A percentile compares a stretch with the other conserved stretches of the same genome.
Conservation (phyloP, 257 asterid genomes). For the Jacaranda mimosifolia region DNA sequence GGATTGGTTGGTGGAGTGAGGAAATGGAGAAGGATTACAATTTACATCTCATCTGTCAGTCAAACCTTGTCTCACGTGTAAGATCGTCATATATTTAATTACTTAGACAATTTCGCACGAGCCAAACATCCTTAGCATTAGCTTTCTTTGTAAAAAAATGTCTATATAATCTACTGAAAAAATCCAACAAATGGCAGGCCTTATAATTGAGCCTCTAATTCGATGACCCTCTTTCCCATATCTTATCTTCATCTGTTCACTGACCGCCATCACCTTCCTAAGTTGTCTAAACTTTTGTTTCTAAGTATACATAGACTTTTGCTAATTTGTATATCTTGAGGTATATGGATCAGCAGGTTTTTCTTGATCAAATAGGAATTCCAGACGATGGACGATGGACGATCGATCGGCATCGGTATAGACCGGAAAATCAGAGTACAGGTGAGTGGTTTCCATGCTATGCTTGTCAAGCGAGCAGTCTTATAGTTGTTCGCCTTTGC, state of each 20-base stretch:
- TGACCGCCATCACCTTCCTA: neutral
- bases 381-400: too few relatives aligned
- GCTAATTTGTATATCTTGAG: neutral
- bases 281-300: neutral
- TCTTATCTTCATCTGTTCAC: slow-evolving; percentile 21
- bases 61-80: slow-evolving; percentile 37
- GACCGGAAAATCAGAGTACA: neutral
- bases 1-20: slow-evolving; percentile 27
- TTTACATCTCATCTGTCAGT: slow-evolving; percentile 45
- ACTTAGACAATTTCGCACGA: slow-evolving; percentile 24
- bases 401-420: neutral
- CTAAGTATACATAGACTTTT: neutral
- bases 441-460: slow-evolving; percentile 69
- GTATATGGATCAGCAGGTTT: neutral
- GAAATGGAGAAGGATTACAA: neutral
- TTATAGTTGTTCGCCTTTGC: slow-evolving; percentile 49
- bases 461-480: slow-evolving; percentile 68
- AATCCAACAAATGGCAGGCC: neutral
- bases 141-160: neutral
- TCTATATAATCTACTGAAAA: slow-evolving; percentile 10
- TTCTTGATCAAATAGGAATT: neutral
- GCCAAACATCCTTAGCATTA: neutral
- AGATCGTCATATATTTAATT: neutral
- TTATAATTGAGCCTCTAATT: slow-evolving; percentile 3
- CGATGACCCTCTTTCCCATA: neutral